These are phyloP conservation scores for Theobroma grandiflorum DNA, from an alignment of 441 rosid species.

Conservation along the genomic window DNA sequence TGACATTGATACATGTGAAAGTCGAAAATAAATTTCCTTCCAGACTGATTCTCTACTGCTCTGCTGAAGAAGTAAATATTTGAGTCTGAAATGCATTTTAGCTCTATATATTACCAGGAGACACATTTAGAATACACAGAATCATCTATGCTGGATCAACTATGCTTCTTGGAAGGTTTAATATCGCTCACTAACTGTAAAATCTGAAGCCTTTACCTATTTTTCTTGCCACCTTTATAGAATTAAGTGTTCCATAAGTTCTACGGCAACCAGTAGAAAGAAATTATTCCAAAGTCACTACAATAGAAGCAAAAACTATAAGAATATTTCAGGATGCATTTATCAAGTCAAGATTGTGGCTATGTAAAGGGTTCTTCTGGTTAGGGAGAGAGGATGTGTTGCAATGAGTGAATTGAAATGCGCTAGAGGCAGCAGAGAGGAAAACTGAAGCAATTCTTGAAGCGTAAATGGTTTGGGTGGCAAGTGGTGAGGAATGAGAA, in stretches of 20 bases:
- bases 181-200: background rate
- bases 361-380: no score
- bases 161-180: background rate
- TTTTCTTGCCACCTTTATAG: background rate
- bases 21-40: background rate
- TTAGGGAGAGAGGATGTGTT: no score
- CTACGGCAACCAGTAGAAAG: background rate
- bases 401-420: no score
- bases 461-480: no score
- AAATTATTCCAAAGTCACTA: background rate
- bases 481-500: no score
- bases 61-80: background rate
- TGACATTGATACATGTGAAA: background rate
- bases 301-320: background rate
- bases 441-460: no score
- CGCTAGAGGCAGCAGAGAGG: no score
- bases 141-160: background rate
- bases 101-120: background rate
- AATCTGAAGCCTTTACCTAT: background rate
- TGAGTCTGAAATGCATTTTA: background rate
- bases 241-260: background rate
- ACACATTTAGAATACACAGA: background rate
- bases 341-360: slow-evolving; percentile 9
- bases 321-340: slow-evolving; percentile 2
- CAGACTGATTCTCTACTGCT: background rate